Base-by-base conservation (phyloP, 495 filamentous ascomycete species). In the Eremomyces bilateralis region DNA sequence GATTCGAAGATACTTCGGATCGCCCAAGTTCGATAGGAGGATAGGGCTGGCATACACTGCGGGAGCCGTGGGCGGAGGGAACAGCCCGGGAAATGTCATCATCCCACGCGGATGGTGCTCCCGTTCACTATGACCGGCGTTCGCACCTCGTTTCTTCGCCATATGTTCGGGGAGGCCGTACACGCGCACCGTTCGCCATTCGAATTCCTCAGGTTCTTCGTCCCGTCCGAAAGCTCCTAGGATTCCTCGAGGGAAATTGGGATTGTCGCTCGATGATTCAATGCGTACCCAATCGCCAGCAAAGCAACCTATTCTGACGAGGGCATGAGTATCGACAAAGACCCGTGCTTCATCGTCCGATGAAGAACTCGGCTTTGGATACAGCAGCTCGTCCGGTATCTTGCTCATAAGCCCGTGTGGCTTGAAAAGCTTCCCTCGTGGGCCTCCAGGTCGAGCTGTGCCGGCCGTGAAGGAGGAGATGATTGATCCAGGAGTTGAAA, bases 241-340 rank as follows among this genome's bases (percentile, higher is more conserved):
- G 56, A 46, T 53, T 5, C 38, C 35, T 16, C 41, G 42, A 21
- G 55, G 37, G 12, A 42, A 39, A 31, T 63, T 62, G 3, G 60
- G 25, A 10, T 68, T 65, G 43, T 80, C 79, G 25, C 71, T 58
- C 11, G 75, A 63, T 1, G 67, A 58, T 55, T 88, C 80, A 15
- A 97, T 59, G 2, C 73, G 68, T n/a, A 94, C 80, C 88, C 88
- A 97, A 47, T 97, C 88, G 11, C 88, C 88, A 1, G 85, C 93
- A 52, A 97, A 97, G 49, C 83, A 94, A 19, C 82, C 80, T 27
- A 95, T 67, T 39, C 79, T 76, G n/a, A 77, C 70, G 8, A 97
- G 56, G 13, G 80, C 73, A 39, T 66, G 76, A 20, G 84, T 72
- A 42, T 88, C 80, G 4, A 95, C 80, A 52, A 83, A 95, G 13